These are phyloP conservation scores for Teratosphaeria nubilosa DNA, from an alignment of 2,329 filamentous ascomycete genomes.

Conservation along the genomic window DNA sequence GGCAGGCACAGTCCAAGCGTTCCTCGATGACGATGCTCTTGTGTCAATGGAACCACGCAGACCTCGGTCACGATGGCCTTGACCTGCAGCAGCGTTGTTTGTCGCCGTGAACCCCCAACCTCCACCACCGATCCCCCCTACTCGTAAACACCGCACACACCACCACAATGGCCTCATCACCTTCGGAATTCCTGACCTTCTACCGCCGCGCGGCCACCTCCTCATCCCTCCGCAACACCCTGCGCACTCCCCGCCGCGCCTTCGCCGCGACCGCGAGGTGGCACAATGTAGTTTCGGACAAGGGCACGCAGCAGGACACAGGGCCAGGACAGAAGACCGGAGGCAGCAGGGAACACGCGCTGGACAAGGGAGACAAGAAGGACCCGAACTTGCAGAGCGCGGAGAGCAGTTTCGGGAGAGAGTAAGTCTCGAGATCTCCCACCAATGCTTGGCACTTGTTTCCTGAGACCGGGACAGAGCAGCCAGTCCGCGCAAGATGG, in stretches of 20 bases:
- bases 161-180: conserved; percentile 24
- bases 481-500: background rate
- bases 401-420: conserved; percentile 8
- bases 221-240: background rate
- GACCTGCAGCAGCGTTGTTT: background rate
- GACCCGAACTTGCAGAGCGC: conserved; percentile 17
- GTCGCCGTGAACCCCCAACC: background rate
- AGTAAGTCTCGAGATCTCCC: conserved; percentile 8
- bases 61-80: background rate
- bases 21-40: background rate
- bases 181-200: conserved; percentile 31
- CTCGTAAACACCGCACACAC: background rate
- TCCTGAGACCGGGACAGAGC: background rate
- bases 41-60: background rate
- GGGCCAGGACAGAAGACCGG: conserved; percentile 7
- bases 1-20: conserved; percentile 1
- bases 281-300: conserved; percentile 7
- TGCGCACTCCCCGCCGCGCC: background rate
- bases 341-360: conserved; percentile 13
- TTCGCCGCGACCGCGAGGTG: background rate
- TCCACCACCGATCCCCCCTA: background rate
- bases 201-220: conserved; percentile 21
- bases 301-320: conserved; percentile 9
- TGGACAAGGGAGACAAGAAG: conserved; percentile 14
- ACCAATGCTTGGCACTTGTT: background rate